A percentile compares a stretch with the other conserved stretches of the same genome.
These are phyloP conservation scores for Cymbopogon citratus DNA, from an alignment of 176 grass and related monocot genomes.

Conservation along the genomic window DNA sequence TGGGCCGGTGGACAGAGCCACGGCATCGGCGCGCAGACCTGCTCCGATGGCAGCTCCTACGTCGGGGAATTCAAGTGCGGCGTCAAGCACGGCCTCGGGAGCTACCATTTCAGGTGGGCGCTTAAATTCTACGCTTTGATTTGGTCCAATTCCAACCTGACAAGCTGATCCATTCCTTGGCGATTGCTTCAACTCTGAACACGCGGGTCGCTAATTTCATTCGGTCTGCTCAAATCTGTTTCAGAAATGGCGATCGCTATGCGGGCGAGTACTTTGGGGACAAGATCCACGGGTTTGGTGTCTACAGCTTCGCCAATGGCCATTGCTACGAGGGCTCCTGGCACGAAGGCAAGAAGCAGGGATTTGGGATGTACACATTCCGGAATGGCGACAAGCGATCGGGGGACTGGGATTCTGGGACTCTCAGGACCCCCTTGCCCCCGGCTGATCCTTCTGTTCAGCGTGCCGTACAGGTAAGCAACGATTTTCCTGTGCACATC, in stretches of 20 bases:
- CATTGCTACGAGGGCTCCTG: constrained; percentile 72
- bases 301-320: constrained; percentile 57
- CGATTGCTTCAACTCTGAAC: not conserved
- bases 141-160: too few relatives aligned
- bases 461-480: constrained; percentile 47
- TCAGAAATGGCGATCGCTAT: constrained; percentile 60
- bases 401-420: constrained; percentile 50
- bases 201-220: not conserved
- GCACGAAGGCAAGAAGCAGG: constrained; percentile 74
- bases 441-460: constrained; percentile 33
- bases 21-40: constrained; percentile 49
- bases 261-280: constrained; percentile 64
- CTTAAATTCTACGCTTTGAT: not conserved
- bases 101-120: constrained; percentile 53
- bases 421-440: constrained; percentile 31
- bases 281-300: constrained; percentile 62
- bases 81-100: constrained; percentile 64
- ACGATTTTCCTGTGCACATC: not conserved
- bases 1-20: constrained; percentile 56
- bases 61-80: constrained; percentile 60
- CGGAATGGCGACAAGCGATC: constrained; percentile 43
- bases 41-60: constrained; percentile 58
- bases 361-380: constrained; percentile 54
- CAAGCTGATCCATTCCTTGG: not conserved
- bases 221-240: not conserved